Evolutionary conservation across 75 land plant genomes (phyloP).

Genomic region (Cryptomeria japonica): DNA sequence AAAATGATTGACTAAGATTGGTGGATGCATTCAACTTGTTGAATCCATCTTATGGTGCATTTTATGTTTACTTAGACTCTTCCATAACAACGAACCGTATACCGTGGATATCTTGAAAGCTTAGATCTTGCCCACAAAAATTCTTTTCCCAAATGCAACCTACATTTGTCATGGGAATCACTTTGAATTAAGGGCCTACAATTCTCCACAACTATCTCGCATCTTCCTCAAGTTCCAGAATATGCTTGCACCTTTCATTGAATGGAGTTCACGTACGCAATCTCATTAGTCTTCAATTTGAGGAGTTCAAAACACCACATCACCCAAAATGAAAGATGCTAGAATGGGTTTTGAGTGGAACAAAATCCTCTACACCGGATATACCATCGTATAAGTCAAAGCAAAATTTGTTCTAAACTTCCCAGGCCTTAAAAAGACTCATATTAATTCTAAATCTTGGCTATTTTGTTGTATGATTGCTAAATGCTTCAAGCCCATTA

Average conservation of each 20-base stretch:
- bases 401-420: not conserved
- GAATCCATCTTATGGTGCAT: too few species aligned
- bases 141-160: too few species aligned
- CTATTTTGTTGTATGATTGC: not conserved
- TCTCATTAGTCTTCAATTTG: not conserved
- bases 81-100: too few species aligned
- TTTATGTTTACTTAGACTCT: too few species aligned
- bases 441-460: not conserved
- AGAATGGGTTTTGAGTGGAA: not conserved
- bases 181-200: not conserved
- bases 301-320: constrained; percentile 7
- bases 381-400: not conserved
- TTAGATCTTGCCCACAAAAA: too few species aligned
- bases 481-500: not conserved
- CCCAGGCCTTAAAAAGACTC: not conserved
- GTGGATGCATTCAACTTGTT: too few species aligned
- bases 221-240: not conserved
- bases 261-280: not conserved
- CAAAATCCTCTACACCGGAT: not conserved
- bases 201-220: not conserved
- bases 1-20: too few species aligned
- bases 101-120: too few species aligned
- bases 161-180: not conserved
- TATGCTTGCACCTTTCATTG: not conserved
- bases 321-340: not conserved